phyloP scores from a whole-genome alignment of 163 green algal genomes.

The Coccomyxa subellipsoidea region DNA sequence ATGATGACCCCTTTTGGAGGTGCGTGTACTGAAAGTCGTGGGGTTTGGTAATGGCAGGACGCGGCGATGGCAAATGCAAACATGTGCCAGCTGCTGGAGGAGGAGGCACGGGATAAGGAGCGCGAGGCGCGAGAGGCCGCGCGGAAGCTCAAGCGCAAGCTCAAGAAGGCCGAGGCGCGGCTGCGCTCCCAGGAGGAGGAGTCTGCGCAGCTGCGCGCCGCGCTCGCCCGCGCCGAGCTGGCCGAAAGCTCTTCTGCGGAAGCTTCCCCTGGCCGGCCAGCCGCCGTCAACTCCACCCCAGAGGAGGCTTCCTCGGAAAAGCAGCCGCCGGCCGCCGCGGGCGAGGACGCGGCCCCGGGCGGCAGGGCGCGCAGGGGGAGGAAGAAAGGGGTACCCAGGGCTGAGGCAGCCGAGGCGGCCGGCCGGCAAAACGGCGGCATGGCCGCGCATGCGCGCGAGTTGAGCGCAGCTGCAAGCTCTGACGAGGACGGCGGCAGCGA shows the following conservation, averaged over 20 bases:
- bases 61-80: not conserved
- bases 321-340: too few species aligned
- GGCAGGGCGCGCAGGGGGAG: not conserved
- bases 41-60: not conserved
- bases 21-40: too few species aligned
- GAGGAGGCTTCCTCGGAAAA: not conserved
- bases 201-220: not conserved
- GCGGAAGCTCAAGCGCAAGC: not conserved
- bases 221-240: not conserved
- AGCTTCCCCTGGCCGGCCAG: too few species aligned
- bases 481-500: not conserved
- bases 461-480: not conserved
- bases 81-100: slow-evolving; percentile 12
- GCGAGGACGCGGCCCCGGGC: too few species aligned
- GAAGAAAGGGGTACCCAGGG: not conserved
- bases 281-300: not conserved
- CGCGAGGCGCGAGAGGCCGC: not conserved
- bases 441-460: not conserved
- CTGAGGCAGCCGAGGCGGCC: not conserved
- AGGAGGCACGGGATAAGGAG: not conserved
- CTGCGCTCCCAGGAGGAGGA: not conserved
- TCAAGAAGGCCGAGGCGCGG: not conserved
- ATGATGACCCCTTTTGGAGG: too few species aligned
- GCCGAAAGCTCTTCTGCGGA: not conserved
- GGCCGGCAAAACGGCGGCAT: not conserved